Percentiles rank a stretch among this genome's conserved stretches.
Evolutionary conservation across 495 filamentous ascomycete genomes (phyloP).

Genomic region (Alectoria sarmentosa): DNA sequence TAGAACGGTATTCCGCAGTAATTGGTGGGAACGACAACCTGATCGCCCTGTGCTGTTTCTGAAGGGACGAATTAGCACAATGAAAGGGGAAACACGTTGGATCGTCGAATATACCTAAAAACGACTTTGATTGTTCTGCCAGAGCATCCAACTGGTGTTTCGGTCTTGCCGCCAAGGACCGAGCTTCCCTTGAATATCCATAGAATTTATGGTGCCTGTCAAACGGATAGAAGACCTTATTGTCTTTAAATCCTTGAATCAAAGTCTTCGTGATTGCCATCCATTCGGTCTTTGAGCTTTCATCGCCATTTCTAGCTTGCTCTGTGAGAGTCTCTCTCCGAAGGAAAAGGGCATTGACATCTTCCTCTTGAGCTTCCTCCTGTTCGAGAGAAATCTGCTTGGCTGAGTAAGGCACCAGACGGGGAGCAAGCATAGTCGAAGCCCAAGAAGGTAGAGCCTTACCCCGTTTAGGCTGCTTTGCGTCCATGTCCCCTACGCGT

Average conservation of each 20-base stretch:
- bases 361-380: constrained; percentile 42
- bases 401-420: constrained; percentile 22
- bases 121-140: constrained; percentile 8
- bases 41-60: constrained; percentile 20
- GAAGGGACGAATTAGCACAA: constrained; percentile 18
- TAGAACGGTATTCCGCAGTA: constrained; percentile 76
- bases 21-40: constrained; percentile 44
- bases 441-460: constrained; percentile 6
- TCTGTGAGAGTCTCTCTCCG: constrained; percentile 48
- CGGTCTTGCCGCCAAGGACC: constrained; percentile 27
- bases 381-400: constrained; percentile 24
- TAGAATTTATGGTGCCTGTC: constrained; percentile 63
- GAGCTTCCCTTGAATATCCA: constrained; percentile 49
- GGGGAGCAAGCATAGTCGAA: constrained; percentile 15
- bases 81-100: neutral
- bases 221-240: constrained; percentile 69
- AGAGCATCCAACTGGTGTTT: constrained; percentile 24
- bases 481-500: constrained; percentile 8
- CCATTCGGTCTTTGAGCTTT: constrained; percentile 54
- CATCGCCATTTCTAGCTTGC: constrained; percentile 43
- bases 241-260: constrained; percentile 71
- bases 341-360: constrained; percentile 50
- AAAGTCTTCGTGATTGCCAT: constrained; percentile 67
- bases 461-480: constrained; percentile 1
- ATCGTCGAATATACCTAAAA: constrained; percentile 6